A percentile compares a stretch with the other conserved stretches of the same genome.
Evolutionary conservation across 768 basidiomycete species (phyloP).

Genomic region (Mycena amicta): DNA sequence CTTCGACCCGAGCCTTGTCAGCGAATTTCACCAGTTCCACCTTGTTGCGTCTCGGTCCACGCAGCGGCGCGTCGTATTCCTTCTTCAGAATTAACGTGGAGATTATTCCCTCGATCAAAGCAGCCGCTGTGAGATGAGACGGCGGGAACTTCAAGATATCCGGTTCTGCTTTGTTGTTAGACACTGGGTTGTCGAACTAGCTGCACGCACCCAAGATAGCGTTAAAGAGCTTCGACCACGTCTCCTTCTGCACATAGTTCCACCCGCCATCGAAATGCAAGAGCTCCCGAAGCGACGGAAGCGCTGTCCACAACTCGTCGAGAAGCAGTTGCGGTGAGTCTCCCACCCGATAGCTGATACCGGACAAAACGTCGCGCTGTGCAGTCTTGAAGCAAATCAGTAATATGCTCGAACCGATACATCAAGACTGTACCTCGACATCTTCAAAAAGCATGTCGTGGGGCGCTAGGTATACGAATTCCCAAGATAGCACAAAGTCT

Average conservation of each 20-base stretch:
- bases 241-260: constrained; percentile 44
- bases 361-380: constrained; percentile 56
- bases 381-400: constrained; percentile 43
- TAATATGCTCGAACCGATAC: neutral
- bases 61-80: constrained; percentile 28
- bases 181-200: neutral
- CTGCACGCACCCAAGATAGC: constrained; percentile 38
- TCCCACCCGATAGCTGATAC: constrained; percentile 52
- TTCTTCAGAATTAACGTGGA: constrained; percentile 40
- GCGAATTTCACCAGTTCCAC: constrained; percentile 4
- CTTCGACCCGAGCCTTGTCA: constrained; percentile 31
- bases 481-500: constrained; percentile 56
- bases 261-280: constrained; percentile 47
- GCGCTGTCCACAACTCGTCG: constrained; percentile 59
- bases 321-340: constrained; percentile 57
- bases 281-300: constrained; percentile 52
- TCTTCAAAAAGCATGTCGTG: constrained; percentile 47
- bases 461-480: constrained; percentile 55
- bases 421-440: constrained; percentile 49
- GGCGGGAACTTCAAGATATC: constrained; percentile 56
- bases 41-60: neutral
- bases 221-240: constrained; percentile 54
- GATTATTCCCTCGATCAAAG: constrained; percentile 49
- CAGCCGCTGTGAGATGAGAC: constrained; percentile 55
- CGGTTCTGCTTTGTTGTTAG: constrained; percentile 41